These are phyloP conservation scores for Hypsizygus ulmarius DNA, from an alignment of 1,284 basidiomycete species.

Conservation along the genomic window DNA sequence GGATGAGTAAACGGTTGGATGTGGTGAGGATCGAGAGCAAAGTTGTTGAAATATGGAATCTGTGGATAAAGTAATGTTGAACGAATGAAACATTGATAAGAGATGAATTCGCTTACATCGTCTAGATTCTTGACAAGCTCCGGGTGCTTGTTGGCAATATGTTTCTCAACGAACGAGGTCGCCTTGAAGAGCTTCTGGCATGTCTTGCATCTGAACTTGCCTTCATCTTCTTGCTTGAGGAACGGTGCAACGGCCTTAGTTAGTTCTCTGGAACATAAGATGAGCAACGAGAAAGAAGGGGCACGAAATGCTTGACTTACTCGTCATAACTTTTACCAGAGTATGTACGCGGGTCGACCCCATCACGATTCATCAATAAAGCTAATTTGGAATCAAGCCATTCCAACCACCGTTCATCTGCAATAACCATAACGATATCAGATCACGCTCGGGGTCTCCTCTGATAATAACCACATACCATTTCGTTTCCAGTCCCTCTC, in stretches of 20 bases:
- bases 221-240: slow-evolving; percentile 93
- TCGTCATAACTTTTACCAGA: slow-evolving; percentile 88
- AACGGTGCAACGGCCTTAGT: slow-evolving; percentile 71
- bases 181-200: slow-evolving; percentile 96
- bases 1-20: slow-evolving; percentile 84
- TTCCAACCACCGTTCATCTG: slow-evolving; percentile 86
- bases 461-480: slow-evolving; percentile 41
- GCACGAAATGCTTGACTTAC: slow-evolving; percentile 46
- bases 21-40: slow-evolving; percentile 88
- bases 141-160: slow-evolving; percentile 85
- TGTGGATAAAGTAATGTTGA: slow-evolving; percentile 32
- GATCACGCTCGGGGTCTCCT: slow-evolving; percentile 10
- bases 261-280: slow-evolving; percentile 60
- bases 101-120: slow-evolving; percentile 46
- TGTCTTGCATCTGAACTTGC: slow-evolving; percentile 92
- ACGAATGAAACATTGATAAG: slow-evolving; percentile 1
- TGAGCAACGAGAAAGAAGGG: slow-evolving; percentile 10
- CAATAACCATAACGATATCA: slow-evolving; percentile 12
- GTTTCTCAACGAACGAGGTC: slow-evolving; percentile 93
- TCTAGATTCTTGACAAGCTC: slow-evolving; percentile 78
- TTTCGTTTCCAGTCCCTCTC: slow-evolving; percentile 67
- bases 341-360: slow-evolving; percentile 81
- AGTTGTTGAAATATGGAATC: slow-evolving; percentile 90
- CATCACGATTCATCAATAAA: slow-evolving; percentile 69
- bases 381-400: slow-evolving; percentile 83